Percentiles rank a stretch among this genome's conserved stretches.
phyloP scores from a whole-genome alignment of 768 basidiomycete genomes.

The Collybiopsis confluens region DNA sequence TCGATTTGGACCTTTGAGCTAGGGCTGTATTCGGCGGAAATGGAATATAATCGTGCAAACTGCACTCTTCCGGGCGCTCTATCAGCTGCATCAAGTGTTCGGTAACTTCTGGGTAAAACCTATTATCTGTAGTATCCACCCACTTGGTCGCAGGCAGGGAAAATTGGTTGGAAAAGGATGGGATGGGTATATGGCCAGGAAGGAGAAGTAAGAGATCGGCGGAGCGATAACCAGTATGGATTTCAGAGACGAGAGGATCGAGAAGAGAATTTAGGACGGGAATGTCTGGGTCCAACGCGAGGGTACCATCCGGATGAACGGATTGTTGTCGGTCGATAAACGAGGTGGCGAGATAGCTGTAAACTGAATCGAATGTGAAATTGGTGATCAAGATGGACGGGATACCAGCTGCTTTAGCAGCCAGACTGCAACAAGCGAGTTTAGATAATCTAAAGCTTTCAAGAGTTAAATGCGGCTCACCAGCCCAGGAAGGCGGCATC shows the following conservation, averaged over 20 bases:
- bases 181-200: slow-evolving; percentile 74
- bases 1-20: slow-evolving; percentile 14
- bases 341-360: slow-evolving; percentile 65
- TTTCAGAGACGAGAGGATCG: slow-evolving; percentile 58
- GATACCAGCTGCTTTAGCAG: slow-evolving; percentile 59
- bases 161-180: slow-evolving; percentile 55
- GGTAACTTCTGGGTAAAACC: slow-evolving; percentile 43
- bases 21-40: slow-evolving; percentile 22
- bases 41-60: slow-evolving; percentile 40
- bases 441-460: background rate
- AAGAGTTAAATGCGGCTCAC: slow-evolving; percentile 32
- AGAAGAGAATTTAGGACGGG: slow-evolving; percentile 50
- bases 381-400: slow-evolving; percentile 75
- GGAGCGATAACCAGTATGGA: slow-evolving; percentile 61
- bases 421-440: slow-evolving; percentile 39
- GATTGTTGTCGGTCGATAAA: slow-evolving; percentile 37
- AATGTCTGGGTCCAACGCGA: slow-evolving; percentile 38
- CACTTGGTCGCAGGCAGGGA: slow-evolving; percentile 59
- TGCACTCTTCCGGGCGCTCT: slow-evolving; percentile 21
- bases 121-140: slow-evolving; percentile 47
- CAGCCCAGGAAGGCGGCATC: slow-evolving; percentile 79
- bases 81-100: slow-evolving; percentile 38
- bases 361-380: slow-evolving; percentile 83
- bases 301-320: background rate
- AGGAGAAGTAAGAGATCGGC: slow-evolving; percentile 68